Base-by-base conservation (phyloP, 208 protist genomes). In the Leishmania amazonensis region DNA sequence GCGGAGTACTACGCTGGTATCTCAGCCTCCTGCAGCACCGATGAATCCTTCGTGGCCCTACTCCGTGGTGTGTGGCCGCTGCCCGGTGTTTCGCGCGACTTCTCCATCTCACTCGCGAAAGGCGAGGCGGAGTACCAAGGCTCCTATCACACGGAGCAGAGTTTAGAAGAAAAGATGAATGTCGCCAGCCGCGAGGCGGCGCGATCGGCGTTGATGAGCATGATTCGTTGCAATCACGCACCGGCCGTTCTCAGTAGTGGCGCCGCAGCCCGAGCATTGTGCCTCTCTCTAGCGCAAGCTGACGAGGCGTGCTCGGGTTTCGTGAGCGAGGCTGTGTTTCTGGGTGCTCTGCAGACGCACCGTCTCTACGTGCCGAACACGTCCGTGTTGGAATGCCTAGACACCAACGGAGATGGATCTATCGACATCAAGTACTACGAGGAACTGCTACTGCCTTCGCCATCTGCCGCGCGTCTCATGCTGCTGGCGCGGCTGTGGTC, bases 1-100 rank as follows among this genome's bases (percentile, higher is more conserved):
- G 83, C 92, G 78, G 85, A 98, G 88, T 96, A 97, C 83, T 96
- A 93, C 83, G 81, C 86, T 15, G 93, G 91, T 35, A 81, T 98
- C 7, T 93, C 91, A 24, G 83, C 81, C 19, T 53, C 83, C 9
- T 89, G 79, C 82, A 82, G 74, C 74, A 83, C 91, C 76, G 95
- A 98, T 79, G 83, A 89, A 31, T 54, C 45, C 11, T 98, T 97
- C 77, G 79, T 94, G 17, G 84, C 86, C 9, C 57, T 94, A 1
- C 75, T 96, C 54, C 85, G 89, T 11, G 91, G 93, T 13, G 83
- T 93, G 70, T 97, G 94, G 94, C 81, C 83, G 54, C 19, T 92
- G 62, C 83, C 80, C 1, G 85, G 84, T 11, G 85, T 86, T 49
- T 40, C 80, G 24, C 64, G 67, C 42, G 83, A 62, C 71, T 83